These are phyloP conservation scores for Lasiosphaeria hispida DNA, from an alignment of 495 filamentous ascomycete genomes.

Conservation along the genomic window DNA sequence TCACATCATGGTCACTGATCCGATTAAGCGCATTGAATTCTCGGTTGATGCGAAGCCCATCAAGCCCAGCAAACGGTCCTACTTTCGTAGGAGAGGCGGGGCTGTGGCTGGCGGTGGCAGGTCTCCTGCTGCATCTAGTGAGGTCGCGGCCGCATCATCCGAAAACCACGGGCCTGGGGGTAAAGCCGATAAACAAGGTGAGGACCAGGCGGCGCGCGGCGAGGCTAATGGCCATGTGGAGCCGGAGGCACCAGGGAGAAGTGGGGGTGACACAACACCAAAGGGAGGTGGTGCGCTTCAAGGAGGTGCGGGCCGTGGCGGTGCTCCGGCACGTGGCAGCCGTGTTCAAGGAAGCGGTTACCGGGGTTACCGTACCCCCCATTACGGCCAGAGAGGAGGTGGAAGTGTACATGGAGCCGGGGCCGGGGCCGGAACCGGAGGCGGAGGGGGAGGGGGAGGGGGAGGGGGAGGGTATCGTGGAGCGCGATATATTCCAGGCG, in stretches of 20 bases:
- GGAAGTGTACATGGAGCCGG: background rate
- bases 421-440: too few relatives aligned
- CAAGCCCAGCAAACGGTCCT: conserved; percentile 29
- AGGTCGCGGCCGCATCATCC: background rate
- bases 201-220: background rate
- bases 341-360: too few relatives aligned
- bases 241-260: too few relatives aligned
- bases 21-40: conserved; percentile 57
- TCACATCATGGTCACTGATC: conserved; percentile 52
- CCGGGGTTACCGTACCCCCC: too few relatives aligned
- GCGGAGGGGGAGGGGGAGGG: background rate
- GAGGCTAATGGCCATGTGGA: too few relatives aligned
- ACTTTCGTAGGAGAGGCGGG: conserved; percentile 22
- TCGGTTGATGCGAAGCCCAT: conserved; percentile 44
- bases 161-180: background rate
- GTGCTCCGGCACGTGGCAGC: too few relatives aligned
- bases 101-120: background rate
- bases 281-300: too few relatives aligned
- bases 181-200: background rate
- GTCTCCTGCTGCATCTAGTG: background rate
- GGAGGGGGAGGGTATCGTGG: conserved; percentile 6
- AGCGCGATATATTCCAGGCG: conserved; percentile 1
- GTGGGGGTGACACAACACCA: too few relatives aligned
- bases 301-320: too few relatives aligned
- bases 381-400: background rate